Percentiles rank a stretch among this genome's conserved stretches.
Evolutionary conservation across 2,329 filamentous ascomycete species (phyloP).

Genomic region (Coniochaeta pulveracea): DNA sequence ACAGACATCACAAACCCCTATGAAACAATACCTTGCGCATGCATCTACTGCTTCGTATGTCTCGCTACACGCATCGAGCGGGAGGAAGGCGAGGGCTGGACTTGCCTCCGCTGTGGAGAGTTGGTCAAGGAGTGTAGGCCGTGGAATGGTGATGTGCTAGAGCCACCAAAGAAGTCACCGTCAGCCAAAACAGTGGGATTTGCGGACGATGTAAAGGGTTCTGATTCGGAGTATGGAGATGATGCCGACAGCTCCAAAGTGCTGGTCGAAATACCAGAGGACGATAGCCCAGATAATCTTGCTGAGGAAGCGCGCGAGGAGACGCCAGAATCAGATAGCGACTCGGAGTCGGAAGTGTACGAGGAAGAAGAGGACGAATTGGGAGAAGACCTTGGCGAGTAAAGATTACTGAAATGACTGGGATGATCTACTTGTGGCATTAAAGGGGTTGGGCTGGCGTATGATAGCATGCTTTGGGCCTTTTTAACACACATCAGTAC

Average conservation of each 20-base stretch:
- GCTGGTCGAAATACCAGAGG: constrained; percentile 6
- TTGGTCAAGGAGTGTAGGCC: constrained; percentile 75
- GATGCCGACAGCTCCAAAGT: constrained; percentile 6
- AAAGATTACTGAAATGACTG: constrained; percentile 1
- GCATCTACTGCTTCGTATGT: constrained; percentile 93
- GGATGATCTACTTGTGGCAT: too few species aligned
- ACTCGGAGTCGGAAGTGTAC: constrained; percentile 17
- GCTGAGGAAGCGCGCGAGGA: constrained; percentile 4
- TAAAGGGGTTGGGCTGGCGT: too few species aligned
- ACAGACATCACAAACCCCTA: constrained; percentile 97
- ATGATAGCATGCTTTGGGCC: too few species aligned
- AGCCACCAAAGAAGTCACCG: constrained; percentile 31
- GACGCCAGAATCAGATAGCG: not conserved
- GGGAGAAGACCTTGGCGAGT: constrained; percentile 13
- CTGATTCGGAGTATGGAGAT: constrained; percentile 11
- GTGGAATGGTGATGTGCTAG: constrained; percentile 83
- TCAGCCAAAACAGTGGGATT: constrained; percentile 51
- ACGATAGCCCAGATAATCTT: constrained; percentile 10
- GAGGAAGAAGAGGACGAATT: constrained; percentile 18
- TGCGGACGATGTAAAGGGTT: constrained; percentile 37
- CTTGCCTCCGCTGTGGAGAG: constrained; percentile 80
- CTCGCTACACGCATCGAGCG: constrained; percentile 80
- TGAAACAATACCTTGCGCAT: constrained; percentile 78
- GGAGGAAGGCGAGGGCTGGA: constrained; percentile 91
- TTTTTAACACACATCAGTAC: too few species aligned